These are phyloP conservation scores for Cyclospora cayetanensis DNA, from an alignment of 169 alveolate genomes.

Conservation along the genomic window DNA sequence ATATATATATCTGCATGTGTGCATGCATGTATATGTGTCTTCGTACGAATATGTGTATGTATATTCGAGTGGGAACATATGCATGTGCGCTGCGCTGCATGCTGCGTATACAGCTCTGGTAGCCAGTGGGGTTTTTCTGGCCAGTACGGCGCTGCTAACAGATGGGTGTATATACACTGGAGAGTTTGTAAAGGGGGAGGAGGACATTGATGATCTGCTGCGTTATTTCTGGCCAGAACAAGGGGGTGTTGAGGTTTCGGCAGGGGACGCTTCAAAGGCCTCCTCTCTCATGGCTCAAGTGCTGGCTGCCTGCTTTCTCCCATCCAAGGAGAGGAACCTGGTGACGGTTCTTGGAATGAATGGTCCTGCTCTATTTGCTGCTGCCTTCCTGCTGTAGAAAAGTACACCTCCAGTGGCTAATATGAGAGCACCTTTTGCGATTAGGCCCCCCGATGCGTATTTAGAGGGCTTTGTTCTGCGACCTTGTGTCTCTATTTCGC, in stretches of 20 bases:
- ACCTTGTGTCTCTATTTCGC: background rate
- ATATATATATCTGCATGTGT: no score
- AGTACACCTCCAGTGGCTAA: background rate
- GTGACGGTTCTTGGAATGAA: slow-evolving; percentile 31
- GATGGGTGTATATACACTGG: slow-evolving; percentile 39
- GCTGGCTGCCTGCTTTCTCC: slow-evolving; percentile 38
- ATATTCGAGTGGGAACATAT: no score
- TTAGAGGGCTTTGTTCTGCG: background rate
- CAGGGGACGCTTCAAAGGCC: background rate
- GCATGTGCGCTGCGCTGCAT: no score
- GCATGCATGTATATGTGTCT: no score
- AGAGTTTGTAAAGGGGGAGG: background rate
- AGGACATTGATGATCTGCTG: slow-evolving; percentile 25
- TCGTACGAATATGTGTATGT: no score
- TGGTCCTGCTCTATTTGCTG: background rate
- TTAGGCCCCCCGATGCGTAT: background rate
- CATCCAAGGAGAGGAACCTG: slow-evolving; percentile 12
- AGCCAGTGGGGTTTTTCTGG: background rate
- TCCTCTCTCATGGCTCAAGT: background rate
- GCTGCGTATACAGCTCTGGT: slow-evolving; percentile 8
- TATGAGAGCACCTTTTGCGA: background rate
- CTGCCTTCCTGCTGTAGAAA: background rate
- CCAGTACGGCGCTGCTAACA: background rate
- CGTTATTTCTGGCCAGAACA: slow-evolving; percentile 13
- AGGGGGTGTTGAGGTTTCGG: no score